Evolutionary conservation across 768 basidiomycete species (phyloP), one percentile per base, ranked within the genome.

Genomic region (Naematelia encephala): DNA sequence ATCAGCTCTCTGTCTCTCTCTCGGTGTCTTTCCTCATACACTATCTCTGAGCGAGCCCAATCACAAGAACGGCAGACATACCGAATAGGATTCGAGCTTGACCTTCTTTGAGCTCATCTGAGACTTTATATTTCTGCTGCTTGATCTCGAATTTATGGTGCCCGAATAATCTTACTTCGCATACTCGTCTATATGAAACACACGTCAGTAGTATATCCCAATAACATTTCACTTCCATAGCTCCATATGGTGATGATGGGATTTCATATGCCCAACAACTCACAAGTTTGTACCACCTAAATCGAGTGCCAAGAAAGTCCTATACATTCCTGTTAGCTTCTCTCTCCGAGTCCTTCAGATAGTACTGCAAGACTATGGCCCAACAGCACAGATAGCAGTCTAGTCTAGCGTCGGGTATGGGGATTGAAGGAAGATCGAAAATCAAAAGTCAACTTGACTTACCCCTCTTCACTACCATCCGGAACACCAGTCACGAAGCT

Each of bases 241-340:
- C n/a, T n/a, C n/a, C n/a, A n/a, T n/a, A n/a, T n/a, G n/a, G n/a
- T n/a, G n/a, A n/a, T n/a, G n/a, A n/a, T n/a, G n/a, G n/a, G n/a
- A n/a, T n/a, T n/a, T n/a, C n/a, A n/a, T n/a, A n/a, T n/a, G n/a
- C n/a, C n/a, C n/a, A n/a, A n/a, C n/a, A n/a, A 81, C 88, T 75
- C 78, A 96, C 89, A 99, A 83, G 75, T 99, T 99, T 22, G 96
- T 99, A 56, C 96, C 96, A 42, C 96, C 96, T 19, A 99, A 84
- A 80, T 99, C 94, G 19, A 98, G 82, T 3, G 96, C 93, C 54
- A 98, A 84, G 79, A 96, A 99, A 4, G 91, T 94, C 46, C 92
- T 96, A 68, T 50, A 12, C 19, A 51, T n/a, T 10, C 27, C 51
- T 46, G 29, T 19, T 19, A 57, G 57, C 12, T 27, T 27, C 49